phyloP scores from a whole-genome alignment of 768 basidiomycete genomes.

The Rhizopogon vulgaris region DNA sequence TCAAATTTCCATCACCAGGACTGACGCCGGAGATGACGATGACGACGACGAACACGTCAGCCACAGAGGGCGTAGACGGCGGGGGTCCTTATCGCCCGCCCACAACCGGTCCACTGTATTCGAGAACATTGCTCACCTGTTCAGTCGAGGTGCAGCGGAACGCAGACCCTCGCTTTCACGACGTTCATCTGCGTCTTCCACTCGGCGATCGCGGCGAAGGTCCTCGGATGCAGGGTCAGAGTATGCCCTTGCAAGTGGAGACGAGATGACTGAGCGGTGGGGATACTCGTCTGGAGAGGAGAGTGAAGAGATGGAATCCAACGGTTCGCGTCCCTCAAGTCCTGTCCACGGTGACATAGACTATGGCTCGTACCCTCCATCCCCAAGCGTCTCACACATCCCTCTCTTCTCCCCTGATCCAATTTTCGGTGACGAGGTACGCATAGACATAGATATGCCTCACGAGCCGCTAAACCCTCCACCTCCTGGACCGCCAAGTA shows the following conservation, averaged over 20 bases:
- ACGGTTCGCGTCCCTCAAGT: conserved; percentile 13
- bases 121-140: conserved; percentile 63
- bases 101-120: conserved; percentile 42
- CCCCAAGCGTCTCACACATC: conserved; percentile 47
- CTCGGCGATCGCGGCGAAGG: conserved; percentile 44
- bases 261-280: conserved; percentile 75
- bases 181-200: conserved; percentile 46
- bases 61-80: conserved; percentile 26
- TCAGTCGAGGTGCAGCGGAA: conserved; percentile 44
- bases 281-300: conserved; percentile 88
- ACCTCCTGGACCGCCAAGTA: conserved; percentile 74
- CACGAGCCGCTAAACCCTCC: conserved; percentile 62
- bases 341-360: conserved; percentile 51
- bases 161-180: conserved; percentile 54
- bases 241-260: conserved; percentile 46
- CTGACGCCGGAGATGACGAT: conserved; percentile 32
- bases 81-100: conserved; percentile 31
- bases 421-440: conserved; percentile 76
- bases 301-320: conserved; percentile 39
- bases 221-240: conserved; percentile 57
- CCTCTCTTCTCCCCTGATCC: conserved; percentile 72
- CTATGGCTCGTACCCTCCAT: conserved; percentile 67
- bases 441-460: conserved; percentile 73
- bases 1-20: conserved; percentile 29
- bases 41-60: conserved; percentile 23